phyloP scores from a whole-genome alignment of 768 basidiomycete species.

The Suillus clintonianus region DNA sequence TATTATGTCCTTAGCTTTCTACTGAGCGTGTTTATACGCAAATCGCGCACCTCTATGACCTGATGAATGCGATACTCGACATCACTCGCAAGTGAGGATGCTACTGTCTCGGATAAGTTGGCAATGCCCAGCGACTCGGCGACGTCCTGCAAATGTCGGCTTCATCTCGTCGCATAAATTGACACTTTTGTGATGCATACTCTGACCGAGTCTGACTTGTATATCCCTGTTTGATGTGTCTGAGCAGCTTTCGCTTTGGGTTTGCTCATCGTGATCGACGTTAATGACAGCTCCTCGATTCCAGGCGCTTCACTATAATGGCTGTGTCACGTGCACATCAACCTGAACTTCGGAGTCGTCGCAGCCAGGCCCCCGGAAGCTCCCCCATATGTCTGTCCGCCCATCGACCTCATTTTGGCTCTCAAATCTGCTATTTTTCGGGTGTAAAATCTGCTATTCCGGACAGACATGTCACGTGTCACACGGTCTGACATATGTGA shows the following conservation, averaged over 20 bases:
- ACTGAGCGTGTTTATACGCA: background rate
- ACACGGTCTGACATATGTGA: too few species aligned
- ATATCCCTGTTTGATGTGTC: slow-evolving; percentile 58
- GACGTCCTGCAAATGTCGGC: slow-evolving; percentile 62
- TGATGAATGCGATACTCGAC: slow-evolving; percentile 97
- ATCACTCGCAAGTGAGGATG: slow-evolving; percentile 87
- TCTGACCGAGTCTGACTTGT: slow-evolving; percentile 65
- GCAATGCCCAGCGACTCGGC: slow-evolving; percentile 85
- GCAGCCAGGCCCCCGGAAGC: too few species aligned
- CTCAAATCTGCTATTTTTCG: too few species aligned
- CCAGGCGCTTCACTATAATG: background rate
- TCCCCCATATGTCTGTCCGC: too few species aligned
- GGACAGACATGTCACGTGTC: too few species aligned
- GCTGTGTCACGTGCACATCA: background rate
- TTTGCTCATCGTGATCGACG: slow-evolving; percentile 37
- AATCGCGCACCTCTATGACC: slow-evolving; percentile 73
- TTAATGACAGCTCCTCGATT: background rate
- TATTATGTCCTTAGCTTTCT: slow-evolving; percentile 4
- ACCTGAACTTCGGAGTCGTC: too few species aligned
- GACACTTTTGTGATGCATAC: slow-evolving; percentile 34
- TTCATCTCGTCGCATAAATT: slow-evolving; percentile 10
- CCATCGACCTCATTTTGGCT: too few species aligned
- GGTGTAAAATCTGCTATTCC: too few species aligned
- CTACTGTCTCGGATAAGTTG: slow-evolving; percentile 74
- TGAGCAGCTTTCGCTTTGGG: slow-evolving; percentile 48